Evolutionary conservation across 148 eudicot genomes (phyloP).

Genomic region (Arctostaphylos glauca): DNA sequence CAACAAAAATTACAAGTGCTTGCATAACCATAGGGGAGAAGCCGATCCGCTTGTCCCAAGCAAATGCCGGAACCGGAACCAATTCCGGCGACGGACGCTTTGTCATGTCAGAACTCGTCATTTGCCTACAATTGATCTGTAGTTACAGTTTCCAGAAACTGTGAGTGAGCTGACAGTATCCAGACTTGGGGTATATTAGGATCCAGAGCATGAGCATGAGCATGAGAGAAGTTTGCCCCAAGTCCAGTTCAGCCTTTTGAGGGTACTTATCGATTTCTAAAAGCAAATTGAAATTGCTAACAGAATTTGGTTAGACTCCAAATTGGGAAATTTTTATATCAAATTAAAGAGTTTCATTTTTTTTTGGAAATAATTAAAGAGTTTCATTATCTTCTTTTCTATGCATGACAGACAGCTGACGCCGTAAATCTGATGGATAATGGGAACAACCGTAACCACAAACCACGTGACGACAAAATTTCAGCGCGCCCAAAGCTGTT

Average conservation of each 20-base stretch:
- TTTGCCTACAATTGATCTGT: conserved; percentile 17
- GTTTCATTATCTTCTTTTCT: too few species aligned
- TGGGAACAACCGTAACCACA: not conserved
- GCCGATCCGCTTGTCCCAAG: conserved; percentile 88
- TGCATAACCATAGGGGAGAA: conserved; percentile 92
- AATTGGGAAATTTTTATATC: too few species aligned
- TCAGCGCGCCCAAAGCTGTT: not conserved
- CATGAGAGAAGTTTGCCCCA: too few species aligned
- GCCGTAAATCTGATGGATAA: too few species aligned
- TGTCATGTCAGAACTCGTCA: conserved; percentile 70
- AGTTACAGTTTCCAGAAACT: not conserved
- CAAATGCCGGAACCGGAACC: conserved; percentile 72
- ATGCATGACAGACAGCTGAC: too few species aligned
- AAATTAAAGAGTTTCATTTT: too few species aligned
- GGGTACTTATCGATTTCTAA: too few species aligned
- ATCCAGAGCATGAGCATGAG: not conserved
- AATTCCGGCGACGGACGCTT: too few species aligned
- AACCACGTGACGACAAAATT: not conserved
- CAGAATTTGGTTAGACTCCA: too few species aligned
- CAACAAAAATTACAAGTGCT: conserved; percentile 32
- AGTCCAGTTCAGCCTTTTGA: too few species aligned
- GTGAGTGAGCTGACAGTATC: not conserved
- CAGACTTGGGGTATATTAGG: conserved; percentile 14
- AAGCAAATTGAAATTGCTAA: too few species aligned
- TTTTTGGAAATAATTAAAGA: too few species aligned